A percentile compares a stretch with the other conserved stretches of the same genome.
Evolutionary conservation across 768 basidiomycete species (phyloP).

Genomic region (Sistotremastrum niveocremeum): DNA sequence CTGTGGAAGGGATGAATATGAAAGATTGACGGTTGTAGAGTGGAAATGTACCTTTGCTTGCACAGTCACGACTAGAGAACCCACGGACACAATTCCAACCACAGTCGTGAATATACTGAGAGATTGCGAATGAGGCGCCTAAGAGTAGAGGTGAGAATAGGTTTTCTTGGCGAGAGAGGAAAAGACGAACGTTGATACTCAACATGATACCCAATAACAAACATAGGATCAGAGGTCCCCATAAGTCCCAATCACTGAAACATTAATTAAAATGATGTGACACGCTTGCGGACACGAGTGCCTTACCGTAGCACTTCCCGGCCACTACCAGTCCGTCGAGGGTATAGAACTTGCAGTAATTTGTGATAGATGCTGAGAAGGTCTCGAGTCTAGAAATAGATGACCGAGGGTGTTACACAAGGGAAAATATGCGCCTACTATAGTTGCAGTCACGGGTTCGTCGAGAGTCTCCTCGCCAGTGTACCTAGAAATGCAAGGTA

Average conservation of each 20-base stretch:
- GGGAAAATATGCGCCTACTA: constrained; percentile 35
- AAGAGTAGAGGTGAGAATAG: background rate
- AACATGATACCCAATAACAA: constrained; percentile 72
- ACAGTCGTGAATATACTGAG: constrained; percentile 87
- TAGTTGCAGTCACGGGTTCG: constrained; percentile 80
- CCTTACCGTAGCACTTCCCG: constrained; percentile 71
- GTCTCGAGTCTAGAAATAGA: constrained; percentile 59
- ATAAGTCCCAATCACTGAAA: constrained; percentile 89
- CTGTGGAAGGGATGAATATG: constrained; percentile 21
- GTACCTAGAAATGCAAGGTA: constrained; percentile 31
- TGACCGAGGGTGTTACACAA: background rate
- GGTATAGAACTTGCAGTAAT: constrained; percentile 87
- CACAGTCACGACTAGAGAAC: constrained; percentile 84
- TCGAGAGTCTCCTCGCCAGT: constrained; percentile 83
- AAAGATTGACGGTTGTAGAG: background rate
- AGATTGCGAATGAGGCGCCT: constrained; percentile 78
- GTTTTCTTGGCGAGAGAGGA: background rate
- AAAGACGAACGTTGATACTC: constrained; percentile 55
- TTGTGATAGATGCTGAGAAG: constrained; percentile 84
- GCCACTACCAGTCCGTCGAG: constrained; percentile 48
- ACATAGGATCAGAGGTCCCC: constrained; percentile 86
- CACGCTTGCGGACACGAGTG: background rate
- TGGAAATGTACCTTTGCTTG: constrained; percentile 70
- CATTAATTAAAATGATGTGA: background rate
- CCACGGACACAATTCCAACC: constrained; percentile 84